Evolutionary conservation across 2,329 filamentous ascomycete genomes (phyloP).

Genomic region (Penicillium sp.): DNA sequence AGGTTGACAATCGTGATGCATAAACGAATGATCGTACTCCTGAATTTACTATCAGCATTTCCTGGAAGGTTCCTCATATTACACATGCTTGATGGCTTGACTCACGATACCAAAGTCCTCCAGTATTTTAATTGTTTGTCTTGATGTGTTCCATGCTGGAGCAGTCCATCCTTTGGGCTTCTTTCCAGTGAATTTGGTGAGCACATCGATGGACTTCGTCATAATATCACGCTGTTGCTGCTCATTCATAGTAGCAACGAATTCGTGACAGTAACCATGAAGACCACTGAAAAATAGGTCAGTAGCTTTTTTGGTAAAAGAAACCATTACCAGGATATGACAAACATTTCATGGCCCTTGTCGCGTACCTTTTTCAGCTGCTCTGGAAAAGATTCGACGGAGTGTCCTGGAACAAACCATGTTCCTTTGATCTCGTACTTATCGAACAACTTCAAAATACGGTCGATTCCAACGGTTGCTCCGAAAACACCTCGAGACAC

Average conservation of each 20-base stretch:
- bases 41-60: not conserved
- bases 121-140: slow-evolving; percentile 32
- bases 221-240: slow-evolving; percentile 75
- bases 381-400: slow-evolving; percentile 8
- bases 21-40: slow-evolving; percentile 40
- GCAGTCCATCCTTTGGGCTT: slow-evolving; percentile 52
- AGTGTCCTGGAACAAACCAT: slow-evolving; percentile 14
- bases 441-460: slow-evolving; percentile 8
- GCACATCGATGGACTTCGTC: slow-evolving; percentile 70
- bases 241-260: slow-evolving; percentile 69
- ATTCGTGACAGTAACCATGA: slow-evolving; percentile 70
- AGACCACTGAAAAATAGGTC: slow-evolving; percentile 6
- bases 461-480: slow-evolving; percentile 12
- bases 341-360: slow-evolving; percentile 15
- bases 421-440: slow-evolving; percentile 9
- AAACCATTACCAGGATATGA: not conserved
- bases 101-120: slow-evolving; percentile 35
- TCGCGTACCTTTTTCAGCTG: slow-evolving; percentile 11
- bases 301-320: not conserved
- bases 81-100: not conserved
- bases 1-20: slow-evolving; percentile 38
- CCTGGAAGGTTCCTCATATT: too few species aligned
- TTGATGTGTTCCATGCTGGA: slow-evolving; percentile 30
- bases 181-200: slow-evolving; percentile 72
- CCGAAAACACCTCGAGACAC: slow-evolving; percentile 14